Evolutionary conservation across 176 grass and related monocot species (phyloP), one percentile per base, ranked within the genome.

Genomic region (Juncus inflexus): DNA sequence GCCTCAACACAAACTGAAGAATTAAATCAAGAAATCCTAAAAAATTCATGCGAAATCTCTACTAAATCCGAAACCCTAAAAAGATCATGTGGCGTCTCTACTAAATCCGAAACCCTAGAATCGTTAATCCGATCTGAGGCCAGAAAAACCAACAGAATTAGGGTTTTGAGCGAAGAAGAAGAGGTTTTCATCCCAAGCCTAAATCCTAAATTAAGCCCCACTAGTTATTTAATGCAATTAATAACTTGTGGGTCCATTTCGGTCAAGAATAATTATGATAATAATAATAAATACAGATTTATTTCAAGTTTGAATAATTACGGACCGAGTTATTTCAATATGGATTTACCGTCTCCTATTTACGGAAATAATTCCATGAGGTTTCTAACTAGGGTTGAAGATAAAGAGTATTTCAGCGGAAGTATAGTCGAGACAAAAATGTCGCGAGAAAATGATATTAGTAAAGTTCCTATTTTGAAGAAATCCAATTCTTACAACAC

Each of bases 341-440:
- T 86, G 11, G 86, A 86, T 41, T 80, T 92, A 64, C 85, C 82
- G 0, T 86, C 88, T 0, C 82, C 85, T 0, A 59, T 92, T 12
- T 81, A 99, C 37, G 64, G 86, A 64, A 69, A 69, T 2, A 78
- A 83, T 59, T 61, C 86, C 7, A 76, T 80, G 55, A 78, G 85
- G 11, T 53, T 82, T 35, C 37, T 59, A 15, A 59, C 67, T 11
- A 67, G 60, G 41, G 35, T 86, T 0, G 94, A 99, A 78, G 89
- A 99, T 19, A 99, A 92, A 67, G 94, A 99, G 19, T 92, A 84
- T 55, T 92, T 99, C 55, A 92, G 94, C 52, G 89, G 89, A 36
- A 90, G 89, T 78, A 66, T 99, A 61, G 77, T 99, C 6, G 94
- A 99, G 60, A 86, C 85, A 3, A 92, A 92, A 64, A 82, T 59